Conservation (phyloP, 192 early-diverging fungal genomes). For the Gryganskiella cystojenkinii region DNA sequence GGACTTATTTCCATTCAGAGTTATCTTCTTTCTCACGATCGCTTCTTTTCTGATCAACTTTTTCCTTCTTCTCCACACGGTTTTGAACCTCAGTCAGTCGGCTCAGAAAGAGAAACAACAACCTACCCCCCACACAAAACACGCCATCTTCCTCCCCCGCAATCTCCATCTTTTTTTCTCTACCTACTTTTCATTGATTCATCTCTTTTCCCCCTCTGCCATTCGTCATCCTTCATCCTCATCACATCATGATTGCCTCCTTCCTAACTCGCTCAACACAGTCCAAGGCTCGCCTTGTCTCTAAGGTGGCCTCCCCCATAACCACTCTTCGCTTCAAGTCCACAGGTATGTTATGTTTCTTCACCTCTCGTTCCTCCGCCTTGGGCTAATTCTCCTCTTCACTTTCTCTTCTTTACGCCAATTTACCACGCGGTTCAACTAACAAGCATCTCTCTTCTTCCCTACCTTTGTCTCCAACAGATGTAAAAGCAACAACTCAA, state of each 20-base stretch:
- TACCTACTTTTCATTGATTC: background rate
- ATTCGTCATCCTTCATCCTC: background rate
- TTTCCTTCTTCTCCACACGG: too few relatives aligned
- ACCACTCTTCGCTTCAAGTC: conserved; percentile 45
- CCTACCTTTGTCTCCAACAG: too few relatives aligned
- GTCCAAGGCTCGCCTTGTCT: conserved; percentile 18
- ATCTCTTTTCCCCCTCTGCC: conserved; percentile 6
- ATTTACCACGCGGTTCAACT: too few relatives aligned
- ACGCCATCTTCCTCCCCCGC: background rate
- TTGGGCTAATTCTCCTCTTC: background rate
- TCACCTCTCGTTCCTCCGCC: too few relatives aligned
- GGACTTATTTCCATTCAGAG: too few relatives aligned
- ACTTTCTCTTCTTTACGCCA: too few relatives aligned
- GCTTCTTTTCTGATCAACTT: too few relatives aligned
- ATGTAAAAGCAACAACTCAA: too few relatives aligned
- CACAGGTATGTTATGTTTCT: conserved; percentile 45
- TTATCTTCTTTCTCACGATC: background rate
- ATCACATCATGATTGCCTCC: conserved; percentile 32
- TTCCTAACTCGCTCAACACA: conserved; percentile 47
- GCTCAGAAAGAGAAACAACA: background rate
- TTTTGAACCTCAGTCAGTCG: too few relatives aligned
- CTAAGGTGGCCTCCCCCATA: conserved; percentile 22
- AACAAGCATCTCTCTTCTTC: too few relatives aligned
- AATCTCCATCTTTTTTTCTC: background rate
- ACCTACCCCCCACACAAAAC: background rate